Conservation (phyloP, 1,139 yeast species). For the Pichia terricola region DNA sequence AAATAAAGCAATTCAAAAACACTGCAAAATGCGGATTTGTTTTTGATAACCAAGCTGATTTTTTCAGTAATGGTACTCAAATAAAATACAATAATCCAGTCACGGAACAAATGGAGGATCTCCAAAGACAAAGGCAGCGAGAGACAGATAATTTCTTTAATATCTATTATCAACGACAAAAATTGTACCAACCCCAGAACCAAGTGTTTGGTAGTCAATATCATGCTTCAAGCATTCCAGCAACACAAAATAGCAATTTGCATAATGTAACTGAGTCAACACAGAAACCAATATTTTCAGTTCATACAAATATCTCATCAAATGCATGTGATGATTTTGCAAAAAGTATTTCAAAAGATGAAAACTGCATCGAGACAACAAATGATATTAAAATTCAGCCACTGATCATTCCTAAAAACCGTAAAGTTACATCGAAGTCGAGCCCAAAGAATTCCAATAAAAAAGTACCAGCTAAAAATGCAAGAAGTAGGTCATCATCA, state of each 20-base stretch:
- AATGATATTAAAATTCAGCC: not conserved
- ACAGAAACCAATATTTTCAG: too few relatives aligned
- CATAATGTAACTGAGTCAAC: too few relatives aligned
- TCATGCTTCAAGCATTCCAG: not conserved
- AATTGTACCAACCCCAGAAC: not conserved
- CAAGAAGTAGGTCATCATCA: constrained; percentile 1
- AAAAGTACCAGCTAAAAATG: not conserved
- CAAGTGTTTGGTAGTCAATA: not conserved
- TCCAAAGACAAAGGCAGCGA: not conserved
- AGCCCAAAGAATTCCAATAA: not conserved
- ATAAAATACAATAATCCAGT: not conserved
- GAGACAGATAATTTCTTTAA: not conserved
- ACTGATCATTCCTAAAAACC: constrained; percentile 7
- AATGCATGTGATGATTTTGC: constrained; percentile 7
- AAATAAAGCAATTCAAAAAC: constrained; percentile 8
- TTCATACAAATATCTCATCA: not conserved
- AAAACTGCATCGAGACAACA: not conserved
- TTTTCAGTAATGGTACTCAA: constrained; percentile 6
- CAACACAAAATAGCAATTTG: not conserved
- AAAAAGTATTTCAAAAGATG: not conserved
- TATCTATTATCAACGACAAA: not conserved
- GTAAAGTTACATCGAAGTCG: not conserved
- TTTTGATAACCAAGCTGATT: not conserved
- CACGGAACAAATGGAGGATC: not conserved
- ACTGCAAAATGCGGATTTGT: not conserved